phyloP scores from a whole-genome alignment of 768 basidiomycete genomes.

The Leucogyrophana mollusca region DNA sequence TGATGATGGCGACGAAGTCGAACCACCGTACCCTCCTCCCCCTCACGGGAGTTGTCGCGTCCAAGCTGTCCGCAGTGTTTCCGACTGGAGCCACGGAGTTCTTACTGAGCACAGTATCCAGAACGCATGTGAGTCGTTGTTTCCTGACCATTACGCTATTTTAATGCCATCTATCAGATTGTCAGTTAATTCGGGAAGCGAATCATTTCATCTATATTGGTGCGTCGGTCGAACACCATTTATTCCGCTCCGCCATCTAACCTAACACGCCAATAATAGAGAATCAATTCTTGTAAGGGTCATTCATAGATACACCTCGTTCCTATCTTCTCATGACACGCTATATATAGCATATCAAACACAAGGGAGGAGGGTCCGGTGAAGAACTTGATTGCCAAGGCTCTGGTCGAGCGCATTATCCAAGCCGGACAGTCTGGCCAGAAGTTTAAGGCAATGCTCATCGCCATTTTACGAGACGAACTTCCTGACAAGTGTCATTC shows the following conservation, averaged over 20 bases:
- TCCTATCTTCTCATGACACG: conserved; percentile 8
- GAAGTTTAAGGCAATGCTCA: conserved; percentile 68
- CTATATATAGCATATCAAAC: conserved; percentile 63
- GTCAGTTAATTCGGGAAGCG: conserved; percentile 77
- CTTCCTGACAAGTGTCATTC: background rate
- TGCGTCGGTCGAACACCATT: conserved; percentile 37
- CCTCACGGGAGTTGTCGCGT: conserved; percentile 60
- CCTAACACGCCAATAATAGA: conserved; percentile 34
- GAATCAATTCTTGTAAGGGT: conserved; percentile 85
- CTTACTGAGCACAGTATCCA: conserved; percentile 90
- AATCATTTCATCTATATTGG: conserved; percentile 93
- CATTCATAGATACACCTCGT: background rate
- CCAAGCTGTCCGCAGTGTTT: conserved; percentile 83
- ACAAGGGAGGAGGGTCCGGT: conserved; percentile 65
- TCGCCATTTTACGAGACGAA: background rate
- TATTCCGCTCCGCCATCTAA: conserved; percentile 6
- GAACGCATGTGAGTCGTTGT: conserved; percentile 71
- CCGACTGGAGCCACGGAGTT: conserved; percentile 94
- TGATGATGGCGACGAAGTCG: conserved; percentile 37
- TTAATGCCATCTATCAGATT: conserved; percentile 43
- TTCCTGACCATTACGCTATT: background rate
- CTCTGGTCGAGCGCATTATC: conserved; percentile 83
- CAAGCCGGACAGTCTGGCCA: conserved; percentile 65
- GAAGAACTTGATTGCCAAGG: conserved; percentile 79
- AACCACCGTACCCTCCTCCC: conserved; percentile 37